Evolutionary conservation across 75 land plant genomes (phyloP).

Genomic region (Sequoiadendron giganteum): DNA sequence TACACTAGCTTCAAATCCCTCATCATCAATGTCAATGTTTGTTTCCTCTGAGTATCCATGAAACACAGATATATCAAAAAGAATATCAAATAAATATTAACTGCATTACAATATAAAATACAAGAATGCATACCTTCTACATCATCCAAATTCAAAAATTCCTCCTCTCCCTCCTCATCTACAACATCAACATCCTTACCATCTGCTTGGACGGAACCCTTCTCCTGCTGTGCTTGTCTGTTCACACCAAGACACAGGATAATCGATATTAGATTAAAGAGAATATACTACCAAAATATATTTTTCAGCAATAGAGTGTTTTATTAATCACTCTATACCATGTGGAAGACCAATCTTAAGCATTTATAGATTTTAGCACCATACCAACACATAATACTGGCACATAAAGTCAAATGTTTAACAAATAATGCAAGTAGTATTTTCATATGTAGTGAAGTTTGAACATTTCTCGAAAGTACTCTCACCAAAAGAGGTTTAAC

Average conservation of each 20-base stretch:
- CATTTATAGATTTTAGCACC: not conserved
- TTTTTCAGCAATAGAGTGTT: not conserved
- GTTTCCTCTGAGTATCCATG: slow-evolving; percentile 59
- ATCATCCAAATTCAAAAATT: slow-evolving; percentile 66
- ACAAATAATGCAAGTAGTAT: not conserved
- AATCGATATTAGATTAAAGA: not conserved
- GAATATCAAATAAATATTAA: not conserved
- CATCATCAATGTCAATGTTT: slow-evolving; percentile 55
- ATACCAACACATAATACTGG: not conserved
- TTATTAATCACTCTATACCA: not conserved
- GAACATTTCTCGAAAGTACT: not conserved
- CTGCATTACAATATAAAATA: slow-evolving; percentile 1
- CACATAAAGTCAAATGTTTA: not conserved
- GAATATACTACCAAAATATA: not conserved
- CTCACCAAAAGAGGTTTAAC: not conserved
- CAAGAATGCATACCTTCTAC: slow-evolving; percentile 52
- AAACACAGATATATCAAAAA: not conserved
- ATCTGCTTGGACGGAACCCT: slow-evolving; percentile 33
- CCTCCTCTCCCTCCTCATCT: slow-evolving; percentile 47
- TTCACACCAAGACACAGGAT: not conserved
- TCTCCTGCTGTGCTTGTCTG: slow-evolving; percentile 21
- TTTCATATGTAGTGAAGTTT: not conserved
- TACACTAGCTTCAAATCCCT: slow-evolving; percentile 16
- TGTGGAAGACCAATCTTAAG: not conserved
- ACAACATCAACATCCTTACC: slow-evolving; percentile 33